Base-by-base conservation (phyloP, 352 stramenopile genomes). In the Thalassiosira livingstoniorum region DNA sequence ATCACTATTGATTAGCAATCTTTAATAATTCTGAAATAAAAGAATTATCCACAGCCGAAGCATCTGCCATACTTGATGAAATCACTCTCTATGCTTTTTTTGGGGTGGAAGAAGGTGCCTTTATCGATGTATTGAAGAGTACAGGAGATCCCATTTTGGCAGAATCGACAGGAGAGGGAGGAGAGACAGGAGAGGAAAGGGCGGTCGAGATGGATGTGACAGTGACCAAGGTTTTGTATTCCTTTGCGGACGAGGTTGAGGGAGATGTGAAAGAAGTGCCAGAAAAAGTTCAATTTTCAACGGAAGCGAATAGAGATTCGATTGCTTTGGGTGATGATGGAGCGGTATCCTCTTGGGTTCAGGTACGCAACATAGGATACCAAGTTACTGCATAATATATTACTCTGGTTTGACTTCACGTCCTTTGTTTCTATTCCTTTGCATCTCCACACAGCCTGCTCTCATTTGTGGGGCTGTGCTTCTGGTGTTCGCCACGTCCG, bases 211-310 rank as follows among this genome's bases (percentile, higher is more conserved):
- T 72, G 31, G 63, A 78, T 55, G 68, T 71, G 31, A 69, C 53
- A 27, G 77, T 84, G 23, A 60, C 69, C 27, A 84, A 84, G 62
- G 53, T 79, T 5, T 53, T 68, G 25, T 84, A 69, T 42, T 73
- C 47, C 0, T 29, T 45, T 42, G 66, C n/a, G n/a, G n/a, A n/a
- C n/a, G n/a, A n/a, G n/a, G n/a, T n/a, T n/a, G n/a, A n/a, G n/a
- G n/a, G 45, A 32, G 2, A 27, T 31, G 65, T 7, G 0, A 51
- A 51, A 31, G 34, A 70, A 23, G 25, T 27, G 13, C 2, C 42
- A 39, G 13, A 64, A 4, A 32, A 63, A 45, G 55, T 37, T 68
- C 27, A 39, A 13, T 39, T 43, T 15, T 54, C 73, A 23, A 75
- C n/a, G 25, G 23, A 23, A 25, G 58, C 53, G 0, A 45, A 58